Conservation (phyloP, 352 stramenopile genomes). For the Globisporangium takayamanum region DNA sequence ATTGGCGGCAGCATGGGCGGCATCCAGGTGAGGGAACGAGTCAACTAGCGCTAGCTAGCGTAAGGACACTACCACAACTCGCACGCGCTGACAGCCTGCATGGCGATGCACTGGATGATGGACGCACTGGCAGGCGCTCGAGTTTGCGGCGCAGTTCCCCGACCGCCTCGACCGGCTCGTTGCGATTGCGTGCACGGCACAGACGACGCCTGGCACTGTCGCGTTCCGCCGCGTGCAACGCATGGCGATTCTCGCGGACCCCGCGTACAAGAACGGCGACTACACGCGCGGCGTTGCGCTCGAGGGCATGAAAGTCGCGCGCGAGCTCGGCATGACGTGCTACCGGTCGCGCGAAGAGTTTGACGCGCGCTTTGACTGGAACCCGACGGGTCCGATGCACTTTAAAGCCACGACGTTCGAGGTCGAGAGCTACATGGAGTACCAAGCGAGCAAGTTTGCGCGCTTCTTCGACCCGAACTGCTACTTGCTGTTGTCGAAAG, state of each 20-base stretch:
- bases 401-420: conserved; percentile 83
- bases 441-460: conserved; percentile 85
- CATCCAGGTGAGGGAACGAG: conserved; percentile 27
- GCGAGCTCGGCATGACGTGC: conserved; percentile 83
- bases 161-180: conserved; percentile 63
- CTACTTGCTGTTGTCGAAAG: conserved; percentile 85
- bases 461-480: conserved; percentile 83
- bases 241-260: conserved; percentile 73
- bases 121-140: conserved; percentile 42
- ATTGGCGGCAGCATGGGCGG: conserved; percentile 85
- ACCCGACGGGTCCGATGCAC: conserved; percentile 56
- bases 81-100: no score
- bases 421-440: conserved; percentile 88
- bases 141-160: conserved; percentile 82
- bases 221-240: conserved; percentile 81
- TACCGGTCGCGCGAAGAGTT: conserved; percentile 88
- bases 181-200: conserved; percentile 77
- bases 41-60: no score
- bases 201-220: conserved; percentile 84
- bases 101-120: not conserved
- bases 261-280: conserved; percentile 72
- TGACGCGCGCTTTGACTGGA: conserved; percentile 83
- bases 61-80: no score
- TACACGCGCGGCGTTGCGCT: conserved; percentile 51
- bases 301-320: conserved; percentile 80